Evolutionary conservation across 352 stramenopile species (phyloP).

Genomic region (Phytopythium oedochilum): DNA sequence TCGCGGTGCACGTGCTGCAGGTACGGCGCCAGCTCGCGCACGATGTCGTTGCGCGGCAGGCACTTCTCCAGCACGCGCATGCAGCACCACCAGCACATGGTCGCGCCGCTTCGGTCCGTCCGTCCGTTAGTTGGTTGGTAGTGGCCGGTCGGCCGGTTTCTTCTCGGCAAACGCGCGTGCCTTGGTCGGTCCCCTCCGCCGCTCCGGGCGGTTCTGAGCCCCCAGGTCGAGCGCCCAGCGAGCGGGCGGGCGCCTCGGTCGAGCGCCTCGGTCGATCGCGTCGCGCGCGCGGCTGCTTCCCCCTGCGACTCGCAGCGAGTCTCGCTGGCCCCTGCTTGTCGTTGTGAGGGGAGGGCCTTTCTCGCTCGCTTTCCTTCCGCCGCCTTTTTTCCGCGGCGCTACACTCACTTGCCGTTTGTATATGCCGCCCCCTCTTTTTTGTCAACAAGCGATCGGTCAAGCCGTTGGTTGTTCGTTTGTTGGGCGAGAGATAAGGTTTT

Average conservation of each 20-base stretch:
- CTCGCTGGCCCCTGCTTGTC: neutral
- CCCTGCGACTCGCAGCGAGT: no score
- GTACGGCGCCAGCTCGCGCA: slow-evolving; percentile 81
- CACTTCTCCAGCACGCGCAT: slow-evolving; percentile 86
- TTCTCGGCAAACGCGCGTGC: no score
- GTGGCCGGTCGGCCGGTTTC: neutral
- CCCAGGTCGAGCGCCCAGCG: neutral
- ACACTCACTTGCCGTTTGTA: neutral
- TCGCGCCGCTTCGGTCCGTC: neutral
- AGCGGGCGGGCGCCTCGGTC: neutral
- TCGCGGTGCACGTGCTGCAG: slow-evolving; percentile 81
- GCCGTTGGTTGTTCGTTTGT: slow-evolving; percentile 4
- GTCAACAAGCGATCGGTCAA: neutral
- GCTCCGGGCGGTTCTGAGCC: no score
- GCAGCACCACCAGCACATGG: slow-evolving; percentile 86
- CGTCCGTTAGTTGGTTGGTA: neutral
- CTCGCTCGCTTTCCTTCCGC: neutral
- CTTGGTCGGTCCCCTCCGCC: neutral
- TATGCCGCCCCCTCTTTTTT: neutral
- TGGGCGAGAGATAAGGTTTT: neutral
- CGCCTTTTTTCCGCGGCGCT: no score
- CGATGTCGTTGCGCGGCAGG: slow-evolving; percentile 84
- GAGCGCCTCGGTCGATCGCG: neutral
- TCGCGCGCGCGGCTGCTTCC: neutral
- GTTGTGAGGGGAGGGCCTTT: neutral